Conservation (phyloP, 371 early-diverging fungal species). For the Apophysomyces ossiformis region DNA sequence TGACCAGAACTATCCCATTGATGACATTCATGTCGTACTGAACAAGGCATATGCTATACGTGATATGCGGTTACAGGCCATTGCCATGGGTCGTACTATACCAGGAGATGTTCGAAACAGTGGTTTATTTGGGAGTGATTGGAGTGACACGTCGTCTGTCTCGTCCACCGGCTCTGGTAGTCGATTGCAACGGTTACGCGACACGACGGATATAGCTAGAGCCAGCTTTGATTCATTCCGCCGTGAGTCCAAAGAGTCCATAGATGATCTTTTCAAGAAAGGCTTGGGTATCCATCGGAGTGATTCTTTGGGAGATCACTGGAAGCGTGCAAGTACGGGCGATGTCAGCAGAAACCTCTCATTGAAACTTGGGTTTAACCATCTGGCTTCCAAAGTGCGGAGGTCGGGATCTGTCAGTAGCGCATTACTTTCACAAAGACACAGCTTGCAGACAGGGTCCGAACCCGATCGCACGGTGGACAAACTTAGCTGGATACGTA, state of each 20-base stretch:
- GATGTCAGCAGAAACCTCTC: slow-evolving; percentile 41
- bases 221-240: slow-evolving; percentile 49
- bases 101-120: slow-evolving; percentile 45
- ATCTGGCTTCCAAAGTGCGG: slow-evolving; percentile 17
- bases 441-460: slow-evolving; percentile 13
- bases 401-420: slow-evolving; percentile 9
- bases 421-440: not conserved
- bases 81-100: slow-evolving; percentile 33
- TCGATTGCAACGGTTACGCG: slow-evolving; percentile 41
- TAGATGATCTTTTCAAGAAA: slow-evolving; percentile 47
- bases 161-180: slow-evolving; percentile 39
- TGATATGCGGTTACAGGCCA: slow-evolving; percentile 39
- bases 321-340: slow-evolving; percentile 45
- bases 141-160: slow-evolving; percentile 52
- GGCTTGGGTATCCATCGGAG: slow-evolving; percentile 24
- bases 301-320: slow-evolving; percentile 20
- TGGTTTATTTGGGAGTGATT: slow-evolving; percentile 34
- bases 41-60: slow-evolving; percentile 45
- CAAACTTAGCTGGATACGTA: slow-evolving; percentile 9
- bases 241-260: slow-evolving; percentile 43
- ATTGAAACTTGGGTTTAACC: slow-evolving; percentile 33
- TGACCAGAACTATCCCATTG: slow-evolving; percentile 54
- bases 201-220: slow-evolving; percentile 48
- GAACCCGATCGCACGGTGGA: slow-evolving; percentile 1
- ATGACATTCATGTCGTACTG: slow-evolving; percentile 53